Evolutionary conservation across 441 rosid genomes (phyloP).

Genomic region (Pelargonium myrrhifolium): DNA sequence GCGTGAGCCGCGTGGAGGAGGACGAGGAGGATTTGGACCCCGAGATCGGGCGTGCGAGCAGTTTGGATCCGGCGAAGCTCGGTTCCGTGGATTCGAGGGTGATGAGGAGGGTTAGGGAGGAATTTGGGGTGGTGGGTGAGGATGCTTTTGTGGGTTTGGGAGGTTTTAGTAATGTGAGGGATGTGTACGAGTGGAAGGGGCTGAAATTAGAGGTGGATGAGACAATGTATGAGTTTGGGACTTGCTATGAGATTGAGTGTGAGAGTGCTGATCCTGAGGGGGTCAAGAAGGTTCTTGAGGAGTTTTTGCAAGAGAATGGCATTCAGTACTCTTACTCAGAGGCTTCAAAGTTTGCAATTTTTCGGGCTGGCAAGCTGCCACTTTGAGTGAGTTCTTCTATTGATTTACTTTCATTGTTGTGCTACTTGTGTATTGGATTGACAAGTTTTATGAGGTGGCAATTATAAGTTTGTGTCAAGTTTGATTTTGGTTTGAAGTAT

Average conservation of each 20-base stretch:
- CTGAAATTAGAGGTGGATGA: slow-evolving; percentile 18
- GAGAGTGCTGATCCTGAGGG: slow-evolving; percentile 21
- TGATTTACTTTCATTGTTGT: too few relatives aligned
- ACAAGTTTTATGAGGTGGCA: too few relatives aligned
- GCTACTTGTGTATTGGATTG: too few relatives aligned
- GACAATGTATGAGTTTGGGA: not conserved
- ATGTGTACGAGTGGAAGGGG: slow-evolving; percentile 20
- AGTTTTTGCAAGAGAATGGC: slow-evolving; percentile 47
- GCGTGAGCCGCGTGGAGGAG: slow-evolving; percentile 77
- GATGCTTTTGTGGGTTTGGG: slow-evolving; percentile 18
- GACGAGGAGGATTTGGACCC: slow-evolving; percentile 67
- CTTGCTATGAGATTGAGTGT: slow-evolving; percentile 21
- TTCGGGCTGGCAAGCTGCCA: slow-evolving; percentile 21
- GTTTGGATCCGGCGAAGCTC: not conserved
- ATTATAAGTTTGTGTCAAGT: too few relatives aligned
- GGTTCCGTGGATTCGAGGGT: not conserved
- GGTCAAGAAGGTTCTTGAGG: slow-evolving; percentile 53
- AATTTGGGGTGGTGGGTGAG: not conserved
- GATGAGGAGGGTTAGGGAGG: not conserved
- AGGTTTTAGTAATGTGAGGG: slow-evolving; percentile 24
- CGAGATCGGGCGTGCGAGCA: slow-evolving; percentile 18
- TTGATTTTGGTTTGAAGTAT: too few relatives aligned
- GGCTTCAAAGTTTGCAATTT: slow-evolving; percentile 18
- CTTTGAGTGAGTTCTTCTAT: slow-evolving; percentile 9
- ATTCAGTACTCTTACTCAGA: slow-evolving; percentile 32